Conservation (phyloP, 106 monocot species). For the Allium cepa region DNA sequence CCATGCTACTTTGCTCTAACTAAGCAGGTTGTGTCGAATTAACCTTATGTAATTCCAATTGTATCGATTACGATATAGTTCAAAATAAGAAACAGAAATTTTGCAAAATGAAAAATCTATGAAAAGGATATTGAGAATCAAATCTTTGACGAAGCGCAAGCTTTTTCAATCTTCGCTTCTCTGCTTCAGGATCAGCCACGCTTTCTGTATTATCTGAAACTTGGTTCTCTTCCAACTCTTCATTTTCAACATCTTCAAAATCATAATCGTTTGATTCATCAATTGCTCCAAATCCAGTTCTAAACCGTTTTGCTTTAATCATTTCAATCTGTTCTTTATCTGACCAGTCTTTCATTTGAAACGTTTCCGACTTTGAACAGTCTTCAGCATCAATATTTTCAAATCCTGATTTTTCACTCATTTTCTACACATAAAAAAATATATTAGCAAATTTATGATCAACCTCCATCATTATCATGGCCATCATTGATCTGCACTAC, state of each 20-base stretch:
- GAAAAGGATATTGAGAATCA: constrained; percentile 87
- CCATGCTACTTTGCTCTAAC: too few relatives aligned
- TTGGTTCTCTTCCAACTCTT: constrained; percentile 28
- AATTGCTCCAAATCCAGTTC: constrained; percentile 57
- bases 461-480: too few relatives aligned
- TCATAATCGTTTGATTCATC: constrained; percentile 58
- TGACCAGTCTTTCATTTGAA: constrained; percentile 69
- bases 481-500: constrained; percentile 17
- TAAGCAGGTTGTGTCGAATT: too few relatives aligned
- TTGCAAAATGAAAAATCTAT: background rate
- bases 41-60: too few relatives aligned
- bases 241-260: constrained; percentile 92
- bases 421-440: constrained; percentile 26
- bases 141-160: constrained; percentile 94
- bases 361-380: constrained; percentile 58
- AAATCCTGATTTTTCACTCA: constrained; percentile 23
- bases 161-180: constrained; percentile 79
- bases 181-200: constrained; percentile 27
- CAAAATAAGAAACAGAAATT: too few relatives aligned
- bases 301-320: constrained; percentile 77
- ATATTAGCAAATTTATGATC: too few relatives aligned
- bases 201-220: constrained; percentile 13
- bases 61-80: too few relatives aligned
- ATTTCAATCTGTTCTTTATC: constrained; percentile 46
- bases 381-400: constrained; percentile 54